phyloP scores from a whole-genome alignment of 2,329 filamentous ascomycete species.

The Cadophora sp. region DNA sequence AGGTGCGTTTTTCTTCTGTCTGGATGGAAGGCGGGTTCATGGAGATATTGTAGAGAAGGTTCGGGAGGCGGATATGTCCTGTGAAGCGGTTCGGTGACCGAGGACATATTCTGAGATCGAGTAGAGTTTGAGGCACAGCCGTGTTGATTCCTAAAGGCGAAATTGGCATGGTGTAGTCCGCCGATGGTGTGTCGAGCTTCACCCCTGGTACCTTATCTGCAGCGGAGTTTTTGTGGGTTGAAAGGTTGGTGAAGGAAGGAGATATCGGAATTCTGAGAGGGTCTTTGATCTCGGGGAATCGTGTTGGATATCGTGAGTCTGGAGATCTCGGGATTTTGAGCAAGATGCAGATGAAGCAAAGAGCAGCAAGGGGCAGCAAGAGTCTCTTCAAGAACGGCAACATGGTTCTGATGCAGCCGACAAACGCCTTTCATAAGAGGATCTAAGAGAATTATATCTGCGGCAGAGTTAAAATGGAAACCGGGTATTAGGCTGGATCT shows the following conservation, averaged over 20 bases:
- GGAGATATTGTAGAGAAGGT: conserved; percentile 46
- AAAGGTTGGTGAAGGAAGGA: conserved; percentile 23
- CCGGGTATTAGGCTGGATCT: neutral
- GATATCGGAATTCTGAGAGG: conserved; percentile 20
- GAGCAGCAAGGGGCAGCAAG: conserved; percentile 28
- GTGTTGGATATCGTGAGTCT: neutral
- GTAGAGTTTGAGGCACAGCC: conserved; percentile 23
- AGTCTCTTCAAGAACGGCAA: conserved; percentile 25
- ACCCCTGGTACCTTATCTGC: neutral
- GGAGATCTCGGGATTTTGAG: neutral
- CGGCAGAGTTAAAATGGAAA: neutral
- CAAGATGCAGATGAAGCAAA: conserved; percentile 26
- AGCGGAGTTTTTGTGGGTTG: neutral
- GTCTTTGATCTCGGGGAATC: conserved; percentile 2
- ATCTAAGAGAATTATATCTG: neutral
- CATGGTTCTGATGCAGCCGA: conserved; percentile 14
- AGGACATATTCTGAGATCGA: conserved; percentile 30
- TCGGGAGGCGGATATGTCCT: conserved; percentile 45
- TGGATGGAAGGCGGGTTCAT: conserved; percentile 37
- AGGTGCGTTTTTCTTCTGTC: conserved; percentile 39
- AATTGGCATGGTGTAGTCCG: neutral
- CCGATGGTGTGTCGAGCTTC: neutral
- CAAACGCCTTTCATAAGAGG: neutral
- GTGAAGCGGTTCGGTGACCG: conserved; percentile 43
- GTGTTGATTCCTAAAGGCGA: neutral